phyloP scores from a whole-genome alignment of 768 basidiomycete species.

The Mycena chlorophos region DNA sequence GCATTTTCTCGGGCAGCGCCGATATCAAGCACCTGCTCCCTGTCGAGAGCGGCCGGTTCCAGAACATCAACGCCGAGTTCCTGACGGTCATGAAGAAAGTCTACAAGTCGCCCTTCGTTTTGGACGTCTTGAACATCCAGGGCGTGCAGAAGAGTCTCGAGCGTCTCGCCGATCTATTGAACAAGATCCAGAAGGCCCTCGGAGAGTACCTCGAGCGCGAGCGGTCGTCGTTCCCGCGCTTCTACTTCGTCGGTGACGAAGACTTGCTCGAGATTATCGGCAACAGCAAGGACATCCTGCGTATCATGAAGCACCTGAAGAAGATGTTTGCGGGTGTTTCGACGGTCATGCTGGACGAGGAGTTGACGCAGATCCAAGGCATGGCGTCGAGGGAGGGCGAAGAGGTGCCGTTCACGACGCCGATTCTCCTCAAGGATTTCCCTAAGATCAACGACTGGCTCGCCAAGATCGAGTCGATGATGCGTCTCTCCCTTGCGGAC shows the following conservation, averaged over 20 bases:
- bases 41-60: slow-evolving; percentile 95
- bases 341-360: slow-evolving; percentile 84
- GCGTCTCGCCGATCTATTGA: slow-evolving; percentile 90
- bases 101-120: slow-evolving; percentile 96
- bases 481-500: slow-evolving; percentile 85
- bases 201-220: slow-evolving; percentile 99
- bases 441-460: slow-evolving; percentile 99
- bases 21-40: slow-evolving; percentile 99
- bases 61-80: slow-evolving; percentile 98
- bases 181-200: slow-evolving; percentile 98
- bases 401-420: slow-evolving; percentile 79
- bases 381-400: slow-evolving; percentile 98
- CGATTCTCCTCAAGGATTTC: slow-evolving; percentile 87
- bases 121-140: slow-evolving; percentile 95
- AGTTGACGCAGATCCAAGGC: slow-evolving; percentile 82
- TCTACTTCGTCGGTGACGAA: slow-evolving; percentile 99
- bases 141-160: slow-evolving; percentile 97
- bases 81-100: slow-evolving; percentile 99
- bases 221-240: slow-evolving; percentile 95
- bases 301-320: slow-evolving; percentile 99
- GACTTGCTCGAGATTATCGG: slow-evolving; percentile 98
- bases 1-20: slow-evolving; percentile 98
- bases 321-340: slow-evolving; percentile 99
- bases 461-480: slow-evolving; percentile 86
- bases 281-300: slow-evolving; percentile 97